A percentile compares a stretch with the other conserved stretches of the same genome.
Conservation (phyloP, 805 yeast genomes). For the Hanseniaspora lindneri region DNA sequence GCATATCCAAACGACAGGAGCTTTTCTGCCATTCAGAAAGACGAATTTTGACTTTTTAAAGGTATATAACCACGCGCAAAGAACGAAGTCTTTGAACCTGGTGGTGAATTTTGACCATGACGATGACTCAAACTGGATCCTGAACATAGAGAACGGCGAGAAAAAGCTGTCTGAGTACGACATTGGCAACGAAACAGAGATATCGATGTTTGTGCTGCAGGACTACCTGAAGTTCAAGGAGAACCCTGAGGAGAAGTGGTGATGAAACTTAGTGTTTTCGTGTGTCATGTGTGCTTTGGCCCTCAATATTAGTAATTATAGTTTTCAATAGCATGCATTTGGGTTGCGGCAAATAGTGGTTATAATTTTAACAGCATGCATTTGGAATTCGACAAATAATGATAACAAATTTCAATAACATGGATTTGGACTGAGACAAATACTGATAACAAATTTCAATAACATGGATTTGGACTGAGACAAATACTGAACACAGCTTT, state of each 20-base stretch:
- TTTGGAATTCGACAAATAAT: too few species aligned
- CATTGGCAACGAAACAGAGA: conserved; percentile 79
- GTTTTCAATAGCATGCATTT: too few species aligned
- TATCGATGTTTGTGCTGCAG: conserved; percentile 61
- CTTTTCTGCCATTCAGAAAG: conserved; percentile 69
- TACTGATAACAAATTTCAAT: too few species aligned
- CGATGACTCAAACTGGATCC: conserved; percentile 51
- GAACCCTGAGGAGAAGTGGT: conserved; percentile 91
- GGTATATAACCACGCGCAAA: conserved; percentile 89
- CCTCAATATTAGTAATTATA: not conserved
- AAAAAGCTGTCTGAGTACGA: conserved; percentile 42
- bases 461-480: too few species aligned
- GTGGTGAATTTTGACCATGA: conserved; percentile 82
- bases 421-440: too few species aligned
- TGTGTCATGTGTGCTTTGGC: not conserved
- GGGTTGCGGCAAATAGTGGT: too few species aligned
- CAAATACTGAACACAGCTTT: too few species aligned
- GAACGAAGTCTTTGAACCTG: conserved; percentile 82
- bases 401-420: too few species aligned
- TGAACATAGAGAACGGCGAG: conserved; percentile 32
- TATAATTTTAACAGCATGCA: too few species aligned
- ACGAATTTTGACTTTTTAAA: conserved; percentile 65
- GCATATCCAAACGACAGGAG: conserved; percentile 46
- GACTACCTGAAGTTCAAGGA: conserved; percentile 58
- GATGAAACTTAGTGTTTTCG: conserved; percentile 15